Evolutionary conservation across 306 rosid species (phyloP).

Genomic region (Ormosia emarginata): DNA sequence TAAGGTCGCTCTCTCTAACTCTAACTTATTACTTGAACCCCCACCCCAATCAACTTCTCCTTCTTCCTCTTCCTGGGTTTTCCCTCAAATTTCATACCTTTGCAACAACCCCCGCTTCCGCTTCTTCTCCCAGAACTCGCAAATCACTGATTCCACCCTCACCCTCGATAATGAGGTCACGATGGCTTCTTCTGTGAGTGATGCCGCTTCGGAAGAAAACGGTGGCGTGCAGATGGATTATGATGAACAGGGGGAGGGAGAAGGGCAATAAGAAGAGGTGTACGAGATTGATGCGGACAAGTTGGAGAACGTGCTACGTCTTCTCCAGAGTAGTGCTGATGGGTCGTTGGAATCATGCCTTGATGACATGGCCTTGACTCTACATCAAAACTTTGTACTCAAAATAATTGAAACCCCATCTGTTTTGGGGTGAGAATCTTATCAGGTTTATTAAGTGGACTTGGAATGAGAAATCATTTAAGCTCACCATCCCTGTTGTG

Average conservation of each 20-base stretch:
- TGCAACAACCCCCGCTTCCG: conserved; percentile 27
- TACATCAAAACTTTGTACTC: conserved; percentile 45
- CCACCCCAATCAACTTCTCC: not conserved
- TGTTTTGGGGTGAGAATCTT: conserved; percentile 51
- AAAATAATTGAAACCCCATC: conserved; percentile 47
- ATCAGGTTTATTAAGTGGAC: conserved; percentile 69
- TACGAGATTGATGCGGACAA: conserved; percentile 49
- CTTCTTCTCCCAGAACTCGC: conserved; percentile 31
- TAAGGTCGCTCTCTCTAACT: conserved; percentile 18
- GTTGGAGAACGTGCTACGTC: conserved; percentile 46
- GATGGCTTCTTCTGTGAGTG: not conserved
- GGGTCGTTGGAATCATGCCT: conserved; percentile 57
- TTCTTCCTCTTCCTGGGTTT: not conserved
- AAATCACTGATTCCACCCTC: not conserved
- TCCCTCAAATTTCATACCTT: not conserved
- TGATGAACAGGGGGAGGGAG: not conserved
- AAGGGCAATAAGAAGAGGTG: conserved; percentile 18
- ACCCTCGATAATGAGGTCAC: not conserved
- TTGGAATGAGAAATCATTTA: conserved; percentile 42
- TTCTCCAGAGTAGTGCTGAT: conserved; percentile 44
- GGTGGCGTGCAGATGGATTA: not conserved
- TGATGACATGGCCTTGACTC: conserved; percentile 37
- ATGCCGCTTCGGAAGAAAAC: conserved; percentile 9
- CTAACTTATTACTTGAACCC: not conserved
- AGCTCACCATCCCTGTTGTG: conserved; percentile 35